Evolutionary conservation across 75 land plant genomes (phyloP).

Genomic region (Isoetes taiwanensis): DNA sequence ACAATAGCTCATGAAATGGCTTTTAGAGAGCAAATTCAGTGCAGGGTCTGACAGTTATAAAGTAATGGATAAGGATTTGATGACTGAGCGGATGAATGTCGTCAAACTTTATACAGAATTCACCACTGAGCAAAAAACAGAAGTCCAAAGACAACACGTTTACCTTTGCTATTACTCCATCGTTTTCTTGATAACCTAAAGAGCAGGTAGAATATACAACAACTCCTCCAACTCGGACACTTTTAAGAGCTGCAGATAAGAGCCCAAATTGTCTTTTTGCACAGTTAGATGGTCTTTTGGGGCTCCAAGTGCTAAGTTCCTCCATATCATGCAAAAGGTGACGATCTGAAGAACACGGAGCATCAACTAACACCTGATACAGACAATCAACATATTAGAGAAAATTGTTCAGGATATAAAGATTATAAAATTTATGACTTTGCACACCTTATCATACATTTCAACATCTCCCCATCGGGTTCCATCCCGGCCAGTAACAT

Average conservation of each 20-base stretch:
- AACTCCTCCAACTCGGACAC: not conserved
- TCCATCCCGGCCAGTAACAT: conserved; percentile 1
- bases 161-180: conserved; percentile 4
- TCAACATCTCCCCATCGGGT: not conserved
- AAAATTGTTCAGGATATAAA: not conserved
- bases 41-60: too few species aligned
- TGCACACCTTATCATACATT: not conserved
- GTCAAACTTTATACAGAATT: too few species aligned
- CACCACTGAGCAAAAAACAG: too few species aligned
- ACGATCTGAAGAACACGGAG: conserved; percentile 8
- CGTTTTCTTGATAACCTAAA: conserved; percentile 1
- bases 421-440: not conserved
- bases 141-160: not conserved
- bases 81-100: too few species aligned
- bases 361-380: conserved; percentile 4
- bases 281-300: not conserved
- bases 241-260: conserved; percentile 6
- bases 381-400: not conserved
- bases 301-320: not conserved
- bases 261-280: conserved; percentile 1
- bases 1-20: too few species aligned
- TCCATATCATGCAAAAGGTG: not conserved
- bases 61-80: too few species aligned
- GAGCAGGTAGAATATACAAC: conserved; percentile 11
- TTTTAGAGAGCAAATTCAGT: too few species aligned